Percentiles rank a stretch among this genome's conserved stretches.
phyloP scores from a whole-genome alignment of 2,329 filamentous ascomycete species.

The Chrysoporthe puriensis region DNA sequence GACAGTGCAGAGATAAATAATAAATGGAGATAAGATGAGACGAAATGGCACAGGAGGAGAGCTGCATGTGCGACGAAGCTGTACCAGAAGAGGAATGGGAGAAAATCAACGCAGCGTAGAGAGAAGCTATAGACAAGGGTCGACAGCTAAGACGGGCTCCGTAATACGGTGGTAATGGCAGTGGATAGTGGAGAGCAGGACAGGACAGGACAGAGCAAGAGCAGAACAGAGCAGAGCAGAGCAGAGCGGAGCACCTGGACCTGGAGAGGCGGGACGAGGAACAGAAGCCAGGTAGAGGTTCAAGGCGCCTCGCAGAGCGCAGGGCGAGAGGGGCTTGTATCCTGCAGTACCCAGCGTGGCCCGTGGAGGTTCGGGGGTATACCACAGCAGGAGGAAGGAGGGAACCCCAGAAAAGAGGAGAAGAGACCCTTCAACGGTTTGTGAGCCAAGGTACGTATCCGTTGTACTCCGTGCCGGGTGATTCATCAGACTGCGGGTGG shows the following conservation, averaged over 20 bases:
- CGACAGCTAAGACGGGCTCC: conserved; percentile 6
- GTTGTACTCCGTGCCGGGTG: not conserved
- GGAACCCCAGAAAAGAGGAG: not conserved
- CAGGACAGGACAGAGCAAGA: not conserved
- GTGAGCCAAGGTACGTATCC: not conserved
- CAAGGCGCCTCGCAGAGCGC: not conserved
- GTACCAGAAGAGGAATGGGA: conserved; percentile 21
- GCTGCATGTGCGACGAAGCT: conserved; percentile 19
- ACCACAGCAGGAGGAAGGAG: not conserved
- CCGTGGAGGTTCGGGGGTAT: not conserved
- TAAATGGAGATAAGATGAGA: conserved; percentile 22
- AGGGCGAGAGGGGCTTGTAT: not conserved
- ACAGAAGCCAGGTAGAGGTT: not conserved
- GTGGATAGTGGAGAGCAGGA: conserved; percentile 1
- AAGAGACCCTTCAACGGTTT: conserved; percentile 5
- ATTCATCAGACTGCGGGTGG: not conserved
- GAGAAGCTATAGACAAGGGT: conserved; percentile 18
- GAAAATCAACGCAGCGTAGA: conserved; percentile 13
- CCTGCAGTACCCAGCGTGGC: not conserved
- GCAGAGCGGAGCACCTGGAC: not conserved
- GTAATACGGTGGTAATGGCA: conserved; percentile 10
- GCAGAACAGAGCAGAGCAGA: not conserved
- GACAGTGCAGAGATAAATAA: conserved; percentile 26
- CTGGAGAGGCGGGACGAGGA: not conserved
- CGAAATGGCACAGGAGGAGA: conserved; percentile 24